These are phyloP conservation scores for Lentinula detonsa DNA, from an alignment of 768 basidiomycete species.

Conservation along the genomic window DNA sequence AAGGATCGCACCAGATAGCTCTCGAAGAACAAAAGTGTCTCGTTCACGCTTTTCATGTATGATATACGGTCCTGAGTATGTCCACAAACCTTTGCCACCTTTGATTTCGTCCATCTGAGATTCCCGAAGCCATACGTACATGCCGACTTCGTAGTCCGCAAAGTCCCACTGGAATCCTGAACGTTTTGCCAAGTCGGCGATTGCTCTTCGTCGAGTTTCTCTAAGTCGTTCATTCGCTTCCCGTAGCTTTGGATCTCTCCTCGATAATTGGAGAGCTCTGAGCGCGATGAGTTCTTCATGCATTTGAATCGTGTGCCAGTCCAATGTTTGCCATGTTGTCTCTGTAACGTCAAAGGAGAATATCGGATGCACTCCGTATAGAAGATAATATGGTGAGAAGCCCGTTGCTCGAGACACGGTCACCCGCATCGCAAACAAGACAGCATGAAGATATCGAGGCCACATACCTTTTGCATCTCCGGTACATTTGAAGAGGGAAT, in stretches of 20 bases:
- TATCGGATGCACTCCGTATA: conserved; percentile 22
- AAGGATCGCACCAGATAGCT: conserved; percentile 5
- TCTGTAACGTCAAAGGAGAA: conserved; percentile 23
- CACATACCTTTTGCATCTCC: conserved; percentile 16
- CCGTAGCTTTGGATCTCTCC: conserved; percentile 13
- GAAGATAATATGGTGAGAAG: conserved; percentile 23
- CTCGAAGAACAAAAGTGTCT: neutral
- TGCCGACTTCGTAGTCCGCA: conserved; percentile 16
- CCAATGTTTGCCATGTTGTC: conserved; percentile 19
- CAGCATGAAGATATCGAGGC: conserved; percentile 18
- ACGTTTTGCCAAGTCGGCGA: conserved; percentile 14
- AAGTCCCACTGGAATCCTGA: conserved; percentile 10
- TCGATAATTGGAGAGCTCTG: conserved; percentile 14
- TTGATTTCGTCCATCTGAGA: conserved; percentile 22
- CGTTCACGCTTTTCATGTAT: conserved; percentile 5
- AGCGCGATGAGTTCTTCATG: conserved; percentile 20
- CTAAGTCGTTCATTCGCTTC: conserved; percentile 11
- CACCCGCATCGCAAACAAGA: conserved; percentile 19
- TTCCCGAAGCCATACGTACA: conserved; percentile 25
- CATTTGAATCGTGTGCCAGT: conserved; percentile 16
- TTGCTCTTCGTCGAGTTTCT: neutral
- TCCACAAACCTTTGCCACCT: conserved; percentile 20
- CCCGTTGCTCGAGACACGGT: conserved; percentile 22
- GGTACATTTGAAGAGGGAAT: conserved; percentile 15
- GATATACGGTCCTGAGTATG: conserved; percentile 22